Conservation (phyloP, 306 rosid species). For the Canavalia ensiformis region DNA sequence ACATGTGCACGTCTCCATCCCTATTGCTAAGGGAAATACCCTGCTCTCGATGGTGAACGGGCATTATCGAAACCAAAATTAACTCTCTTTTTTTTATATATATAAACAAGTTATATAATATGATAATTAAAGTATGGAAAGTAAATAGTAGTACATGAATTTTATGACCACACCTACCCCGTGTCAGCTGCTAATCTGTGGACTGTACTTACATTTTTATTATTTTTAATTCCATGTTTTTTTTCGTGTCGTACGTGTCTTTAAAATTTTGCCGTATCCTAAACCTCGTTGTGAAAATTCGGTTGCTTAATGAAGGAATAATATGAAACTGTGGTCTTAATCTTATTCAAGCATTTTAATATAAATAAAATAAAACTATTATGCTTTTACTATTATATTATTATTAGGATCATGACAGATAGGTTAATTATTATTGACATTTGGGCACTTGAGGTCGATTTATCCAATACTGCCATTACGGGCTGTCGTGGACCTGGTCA, state of each 20-base stretch:
- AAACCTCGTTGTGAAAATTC: not conserved
- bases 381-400: not conserved
- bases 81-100: not conserved
- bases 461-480: not conserved
- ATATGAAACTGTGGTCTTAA: not conserved
- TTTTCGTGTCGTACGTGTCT: not conserved
- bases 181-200: not conserved
- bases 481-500: not conserved
- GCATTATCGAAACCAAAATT: not conserved
- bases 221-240: not conserved
- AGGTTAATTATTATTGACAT: conserved; percentile 6
- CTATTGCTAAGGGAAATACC: not conserved
- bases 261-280: not conserved
- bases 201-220: not conserved
- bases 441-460: not conserved
- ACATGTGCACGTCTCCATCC: not conserved
- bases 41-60: not conserved
- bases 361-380: not conserved
- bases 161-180: conserved; percentile 17
- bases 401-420: conserved; percentile 19
- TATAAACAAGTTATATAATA: too few species aligned
- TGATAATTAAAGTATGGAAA: not conserved
- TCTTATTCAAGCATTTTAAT: conserved; percentile 1
- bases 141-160: not conserved
- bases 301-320: not conserved